These are phyloP conservation scores for Cunninghamia lanceolata DNA, from an alignment of 75 land plant species.

Conservation along the genomic window DNA sequence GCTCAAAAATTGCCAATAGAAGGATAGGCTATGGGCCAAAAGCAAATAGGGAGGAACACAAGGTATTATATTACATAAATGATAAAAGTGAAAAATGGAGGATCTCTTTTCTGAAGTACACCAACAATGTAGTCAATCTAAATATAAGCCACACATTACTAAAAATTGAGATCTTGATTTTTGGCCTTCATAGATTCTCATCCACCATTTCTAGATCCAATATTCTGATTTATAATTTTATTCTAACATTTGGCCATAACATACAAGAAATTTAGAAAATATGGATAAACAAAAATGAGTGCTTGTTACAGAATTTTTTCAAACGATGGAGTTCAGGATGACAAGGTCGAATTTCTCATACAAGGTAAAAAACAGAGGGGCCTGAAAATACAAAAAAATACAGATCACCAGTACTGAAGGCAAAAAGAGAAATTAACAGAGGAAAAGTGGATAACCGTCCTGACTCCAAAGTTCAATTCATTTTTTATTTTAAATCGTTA, in stretches of 20 bases:
- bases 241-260: background rate
- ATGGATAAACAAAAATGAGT: background rate
- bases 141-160: background rate
- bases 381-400: background rate
- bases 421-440: background rate
- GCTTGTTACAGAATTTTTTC: too few relatives aligned
- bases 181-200: background rate
- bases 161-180: background rate
- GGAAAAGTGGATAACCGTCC: background rate
- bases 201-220: background rate
- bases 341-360: background rate
- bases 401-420: background rate
- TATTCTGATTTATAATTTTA: background rate
- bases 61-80: background rate
- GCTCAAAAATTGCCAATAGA: background rate
- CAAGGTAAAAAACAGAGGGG: background rate
- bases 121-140: background rate
- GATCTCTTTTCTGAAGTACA: background rate
- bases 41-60: background rate
- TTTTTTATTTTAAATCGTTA: background rate
- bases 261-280: background rate
- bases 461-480: background rate
- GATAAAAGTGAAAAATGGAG: background rate
- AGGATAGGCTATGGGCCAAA: background rate
- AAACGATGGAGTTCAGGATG: background rate